Conservation (phyloP, 1,284 basidiomycete genomes). For the Ganoderma boninense region DNA sequence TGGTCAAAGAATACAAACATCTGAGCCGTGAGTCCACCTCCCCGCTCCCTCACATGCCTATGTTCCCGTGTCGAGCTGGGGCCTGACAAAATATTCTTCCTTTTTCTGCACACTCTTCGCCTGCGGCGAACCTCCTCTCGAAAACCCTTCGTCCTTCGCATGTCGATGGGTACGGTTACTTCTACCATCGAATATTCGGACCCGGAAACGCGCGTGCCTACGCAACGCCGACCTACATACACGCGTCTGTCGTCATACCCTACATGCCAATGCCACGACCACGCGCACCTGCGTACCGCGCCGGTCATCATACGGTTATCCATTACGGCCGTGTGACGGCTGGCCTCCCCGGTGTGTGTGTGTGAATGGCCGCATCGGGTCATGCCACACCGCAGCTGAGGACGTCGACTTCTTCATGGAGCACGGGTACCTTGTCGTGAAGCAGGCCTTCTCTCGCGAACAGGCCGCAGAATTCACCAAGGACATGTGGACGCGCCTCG, state of each 20-base stretch:
- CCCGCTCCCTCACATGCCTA: background rate
- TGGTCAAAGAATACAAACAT: conserved; percentile 37
- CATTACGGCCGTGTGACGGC: background rate
- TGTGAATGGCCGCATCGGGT: too few species aligned
- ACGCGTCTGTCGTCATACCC: background rate
- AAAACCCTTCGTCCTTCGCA: background rate
- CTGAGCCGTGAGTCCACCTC: conserved; percentile 35
- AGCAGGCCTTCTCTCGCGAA: conserved; percentile 59
- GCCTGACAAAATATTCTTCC: conserved; percentile 7
- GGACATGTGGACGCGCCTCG: conserved; percentile 60
- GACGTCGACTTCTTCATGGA: conserved; percentile 63
- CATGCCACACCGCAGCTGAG: conserved; percentile 41
- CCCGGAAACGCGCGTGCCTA: background rate
- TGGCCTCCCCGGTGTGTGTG: background rate
- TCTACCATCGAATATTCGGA: background rate
- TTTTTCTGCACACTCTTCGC: background rate
- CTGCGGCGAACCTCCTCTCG: background rate
- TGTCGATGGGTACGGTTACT: background rate
- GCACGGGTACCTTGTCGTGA: conserved; percentile 63
- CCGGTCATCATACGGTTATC: background rate
- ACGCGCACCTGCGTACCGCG: background rate
- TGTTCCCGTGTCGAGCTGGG: conserved; percentile 11
- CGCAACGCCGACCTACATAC: background rate
- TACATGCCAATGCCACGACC: background rate
- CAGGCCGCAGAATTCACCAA: conserved; percentile 58